Base-by-base conservation (phyloP, 257 asterid species). In the Scutellaria galericulata region DNA sequence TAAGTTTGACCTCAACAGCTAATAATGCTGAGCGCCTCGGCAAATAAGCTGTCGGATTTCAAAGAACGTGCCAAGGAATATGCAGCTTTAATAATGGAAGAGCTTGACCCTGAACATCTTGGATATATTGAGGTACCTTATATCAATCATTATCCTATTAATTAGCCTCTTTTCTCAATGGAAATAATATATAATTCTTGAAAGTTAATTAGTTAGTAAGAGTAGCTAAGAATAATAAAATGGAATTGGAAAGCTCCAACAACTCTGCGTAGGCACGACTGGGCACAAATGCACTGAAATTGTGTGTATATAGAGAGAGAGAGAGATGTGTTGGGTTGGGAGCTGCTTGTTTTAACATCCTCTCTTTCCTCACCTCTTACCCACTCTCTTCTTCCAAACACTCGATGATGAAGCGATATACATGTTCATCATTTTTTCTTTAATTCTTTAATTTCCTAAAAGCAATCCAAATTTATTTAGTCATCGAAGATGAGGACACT, bases 1-100 rank as follows among this genome's bases (percentile, higher is more conserved):
- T 61, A 60, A 40, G 24, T 69, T 71, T 65, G 80, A 75, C 67
- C 58, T 9, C 11, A 79, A 54, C 95, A 93, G 97, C 90, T 90
- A 77, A 88, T 93, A 70, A 79, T 88, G 95, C 74, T 93, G 84
- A 93, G 98, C 79, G 98, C 96, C 55, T 90, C 96, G 2, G 96
- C 98, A 52, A 93, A 93, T 86, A 92, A 92, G 82, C 75, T 92
- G 87, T 90, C 95, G 48, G 80, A 84, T 77, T 77, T 91, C 81
- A 89, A 87, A 82, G 96, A 91, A 87, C 95, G 89, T 82, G 97
- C 95, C 22, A 85, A 79, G 72, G 97, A 91, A 63, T 91, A 91
- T 55, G 95, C 97, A 40, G 83, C 78, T 81, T 78, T 91, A 57
- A 88, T 93, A 71, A 93, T 93, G 98, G 98, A 93, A 79, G 98